phyloP scores from a whole-genome alignment of 2,329 filamentous ascomycete species.

The Penicillium hesseltinei region DNA sequence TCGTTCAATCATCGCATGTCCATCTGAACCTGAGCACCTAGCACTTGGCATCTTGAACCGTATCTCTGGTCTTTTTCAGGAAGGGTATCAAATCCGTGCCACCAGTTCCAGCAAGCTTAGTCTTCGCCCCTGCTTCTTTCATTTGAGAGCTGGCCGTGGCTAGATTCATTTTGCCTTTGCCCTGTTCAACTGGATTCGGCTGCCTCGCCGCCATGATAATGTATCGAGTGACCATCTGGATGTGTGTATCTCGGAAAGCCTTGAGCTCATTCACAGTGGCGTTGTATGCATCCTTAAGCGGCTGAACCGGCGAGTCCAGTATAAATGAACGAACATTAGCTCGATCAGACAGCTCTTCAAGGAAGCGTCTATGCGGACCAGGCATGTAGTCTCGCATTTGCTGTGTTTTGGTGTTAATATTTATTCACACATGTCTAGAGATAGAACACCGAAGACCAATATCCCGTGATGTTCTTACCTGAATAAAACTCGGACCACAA shows the following conservation, averaged over 20 bases:
- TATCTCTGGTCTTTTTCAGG: constrained; percentile 52
- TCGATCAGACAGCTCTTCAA: constrained; percentile 46
- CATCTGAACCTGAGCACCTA: constrained; percentile 20
- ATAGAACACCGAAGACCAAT: neutral
- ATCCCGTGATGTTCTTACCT: constrained; percentile 22
- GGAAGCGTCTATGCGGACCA: constrained; percentile 51
- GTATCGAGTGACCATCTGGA: constrained; percentile 54
- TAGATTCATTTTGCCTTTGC: constrained; percentile 36
- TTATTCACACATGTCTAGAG: too few relatives aligned
- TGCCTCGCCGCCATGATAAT: constrained; percentile 47
- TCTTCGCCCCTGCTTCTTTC: constrained; percentile 29
- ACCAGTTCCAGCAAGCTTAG: constrained; percentile 50
- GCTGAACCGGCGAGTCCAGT: constrained; percentile 35
- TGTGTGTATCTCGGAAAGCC: constrained; percentile 52
- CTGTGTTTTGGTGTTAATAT: constrained; percentile 20
- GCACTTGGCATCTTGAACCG: constrained; percentile 46
- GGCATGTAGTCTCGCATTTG: constrained; percentile 59
- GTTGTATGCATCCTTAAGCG: constrained; percentile 44
- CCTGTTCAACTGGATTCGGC: constrained; percentile 12
- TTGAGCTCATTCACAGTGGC: constrained; percentile 46
- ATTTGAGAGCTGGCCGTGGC: constrained; percentile 47
- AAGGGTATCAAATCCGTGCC: constrained; percentile 55
- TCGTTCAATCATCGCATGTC: constrained; percentile 1
- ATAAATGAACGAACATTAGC: constrained; percentile 50
- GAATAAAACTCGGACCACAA: constrained; percentile 28